Percentiles rank a stretch among this genome's conserved stretches.
phyloP scores from a whole-genome alignment of 2,329 filamentous ascomycete species.

The Dryadomyces quercus-mongolicae region DNA sequence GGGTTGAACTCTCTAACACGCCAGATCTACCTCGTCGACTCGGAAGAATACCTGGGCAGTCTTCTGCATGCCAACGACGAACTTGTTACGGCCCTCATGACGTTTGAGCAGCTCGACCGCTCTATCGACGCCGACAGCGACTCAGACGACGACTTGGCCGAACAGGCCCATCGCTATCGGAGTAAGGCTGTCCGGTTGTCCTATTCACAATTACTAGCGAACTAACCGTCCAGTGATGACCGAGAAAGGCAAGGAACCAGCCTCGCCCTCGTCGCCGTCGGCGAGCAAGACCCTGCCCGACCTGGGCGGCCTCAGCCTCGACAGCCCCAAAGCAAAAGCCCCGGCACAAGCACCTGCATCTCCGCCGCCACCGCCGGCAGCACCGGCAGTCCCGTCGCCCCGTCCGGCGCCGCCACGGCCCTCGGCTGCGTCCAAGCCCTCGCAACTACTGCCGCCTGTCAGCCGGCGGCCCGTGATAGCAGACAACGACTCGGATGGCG shows the following conservation, averaged over 20 bases:
- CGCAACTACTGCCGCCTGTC: slow-evolving; percentile 27
- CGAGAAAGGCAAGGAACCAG: slow-evolving; percentile 36
- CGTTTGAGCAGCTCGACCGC: slow-evolving; percentile 85
- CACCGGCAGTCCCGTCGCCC: slow-evolving; percentile 16
- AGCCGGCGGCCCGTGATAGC: slow-evolving; percentile 21
- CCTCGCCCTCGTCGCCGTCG: slow-evolving; percentile 26
- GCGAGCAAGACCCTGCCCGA: slow-evolving; percentile 17
- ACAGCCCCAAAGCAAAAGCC: slow-evolving; percentile 8
- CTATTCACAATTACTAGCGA: no score
- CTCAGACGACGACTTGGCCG: slow-evolving; percentile 55
- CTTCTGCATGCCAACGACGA: slow-evolving; percentile 91
- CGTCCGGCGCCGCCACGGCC: slow-evolving; percentile 33
- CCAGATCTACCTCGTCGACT: slow-evolving; percentile 78
- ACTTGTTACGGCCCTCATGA: slow-evolving; percentile 85
- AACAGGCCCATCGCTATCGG: slow-evolving; percentile 53
- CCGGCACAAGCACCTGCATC: slow-evolving; percentile 11
- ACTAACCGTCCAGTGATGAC: slow-evolving; percentile 30
- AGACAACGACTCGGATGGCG: slow-evolving; percentile 33
- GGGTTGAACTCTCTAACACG: no score
- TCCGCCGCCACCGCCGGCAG: slow-evolving; percentile 20
- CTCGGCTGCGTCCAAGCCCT: slow-evolving; percentile 34
- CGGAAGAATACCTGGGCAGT: slow-evolving; percentile 82
- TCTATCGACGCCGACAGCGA: slow-evolving; percentile 68
- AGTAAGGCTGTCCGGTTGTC: slow-evolving; percentile 27
- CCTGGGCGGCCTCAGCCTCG: slow-evolving; percentile 32